Conservation (phyloP, 148 eudicot genomes). For the Arctostaphylos glauca region DNA sequence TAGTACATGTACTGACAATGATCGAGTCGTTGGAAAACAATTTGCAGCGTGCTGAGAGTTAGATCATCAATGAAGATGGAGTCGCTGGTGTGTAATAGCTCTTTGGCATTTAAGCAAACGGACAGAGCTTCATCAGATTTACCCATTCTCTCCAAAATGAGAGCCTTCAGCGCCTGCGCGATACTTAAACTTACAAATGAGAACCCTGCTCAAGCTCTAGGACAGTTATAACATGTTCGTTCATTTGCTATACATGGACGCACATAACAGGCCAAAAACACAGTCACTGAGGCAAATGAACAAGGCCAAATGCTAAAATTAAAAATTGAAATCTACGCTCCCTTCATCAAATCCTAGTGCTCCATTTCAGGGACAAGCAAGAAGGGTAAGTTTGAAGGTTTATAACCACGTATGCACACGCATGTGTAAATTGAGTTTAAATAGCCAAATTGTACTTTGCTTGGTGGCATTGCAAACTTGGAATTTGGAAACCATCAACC, state of each 20-base stretch:
- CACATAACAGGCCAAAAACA: background rate
- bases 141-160: slow-evolving; percentile 79
- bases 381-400: background rate
- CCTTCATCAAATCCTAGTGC: background rate
- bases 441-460: background rate
- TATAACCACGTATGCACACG: background rate
- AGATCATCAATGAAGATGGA: slow-evolving; percentile 67
- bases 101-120: slow-evolving; percentile 69
- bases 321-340: background rate
- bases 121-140: slow-evolving; percentile 76
- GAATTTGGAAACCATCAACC: background rate
- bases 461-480: background rate
- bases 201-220: background rate
- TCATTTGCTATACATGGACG: background rate
- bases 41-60: slow-evolving; percentile 87
- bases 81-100: slow-evolving; percentile 48
- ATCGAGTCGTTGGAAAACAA: slow-evolving; percentile 88
- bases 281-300: background rate
- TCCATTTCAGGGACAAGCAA: background rate
- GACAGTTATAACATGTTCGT: background rate
- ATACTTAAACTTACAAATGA: background rate
- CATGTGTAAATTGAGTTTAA: background rate
- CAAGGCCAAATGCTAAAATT: background rate
- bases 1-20: slow-evolving; percentile 50
- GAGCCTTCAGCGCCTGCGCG: slow-evolving; percentile 73